A percentile compares a stretch with the other conserved stretches of the same genome.
Conservation (phyloP, 768 basidiomycete genomes). For the Boletus patriciae region DNA sequence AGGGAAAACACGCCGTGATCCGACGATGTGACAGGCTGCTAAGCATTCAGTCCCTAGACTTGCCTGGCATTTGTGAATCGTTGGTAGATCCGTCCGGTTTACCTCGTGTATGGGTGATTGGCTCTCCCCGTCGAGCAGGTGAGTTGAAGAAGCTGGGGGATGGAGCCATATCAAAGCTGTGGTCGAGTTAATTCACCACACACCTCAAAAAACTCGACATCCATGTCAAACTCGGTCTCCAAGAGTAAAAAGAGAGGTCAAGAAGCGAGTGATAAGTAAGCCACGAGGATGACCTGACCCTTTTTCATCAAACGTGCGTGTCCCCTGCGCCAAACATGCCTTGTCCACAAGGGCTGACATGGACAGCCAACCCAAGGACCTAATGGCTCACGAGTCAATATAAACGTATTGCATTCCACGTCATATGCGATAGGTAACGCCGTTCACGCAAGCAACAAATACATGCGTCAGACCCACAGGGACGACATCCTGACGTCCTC, state of each 20-base stretch:
- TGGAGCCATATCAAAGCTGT: not conserved
- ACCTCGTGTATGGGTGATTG: constrained; percentile 6
- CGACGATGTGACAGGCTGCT: not conserved
- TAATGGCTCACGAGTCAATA: not conserved
- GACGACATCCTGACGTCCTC: constrained; percentile 13
- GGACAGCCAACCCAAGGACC: not conserved
- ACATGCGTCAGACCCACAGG: constrained; percentile 17
- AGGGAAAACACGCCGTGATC: not conserved
- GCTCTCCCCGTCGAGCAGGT: not conserved
- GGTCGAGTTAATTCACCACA: not conserved
- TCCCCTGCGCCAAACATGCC: constrained; percentile 3
- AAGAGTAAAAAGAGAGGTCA: not conserved
- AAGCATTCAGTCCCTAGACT: not conserved
- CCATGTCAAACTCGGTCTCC: not conserved
- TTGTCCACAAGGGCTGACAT: constrained; percentile 7
- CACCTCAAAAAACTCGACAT: not conserved
- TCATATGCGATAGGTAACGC: not conserved
- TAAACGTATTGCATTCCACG: constrained; percentile 5
- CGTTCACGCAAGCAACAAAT: not conserved
- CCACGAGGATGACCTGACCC: constrained; percentile 8
- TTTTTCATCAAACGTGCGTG: constrained; percentile 9
- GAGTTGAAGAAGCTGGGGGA: not conserved
- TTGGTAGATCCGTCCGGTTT: constrained; percentile 17
- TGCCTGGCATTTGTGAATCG: not conserved
- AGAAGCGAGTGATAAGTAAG: not conserved